A percentile compares a stretch with the other conserved stretches of the same genome.
Conservation (phyloP, 495 filamentous ascomycete species). For the Eremomyces bilateralis region DNA sequence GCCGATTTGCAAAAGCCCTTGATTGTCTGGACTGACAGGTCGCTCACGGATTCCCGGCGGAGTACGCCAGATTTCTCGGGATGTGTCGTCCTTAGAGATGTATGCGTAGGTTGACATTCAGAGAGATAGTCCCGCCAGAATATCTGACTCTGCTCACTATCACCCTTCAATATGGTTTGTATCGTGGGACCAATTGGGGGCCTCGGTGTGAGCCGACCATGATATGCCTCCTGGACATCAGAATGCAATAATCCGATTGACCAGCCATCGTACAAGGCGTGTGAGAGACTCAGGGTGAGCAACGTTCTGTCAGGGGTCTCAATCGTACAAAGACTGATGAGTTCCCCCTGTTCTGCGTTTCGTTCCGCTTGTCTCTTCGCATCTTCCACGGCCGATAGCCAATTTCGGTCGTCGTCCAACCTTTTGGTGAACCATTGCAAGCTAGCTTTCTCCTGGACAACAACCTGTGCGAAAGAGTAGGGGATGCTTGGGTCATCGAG, state of each 20-base stretch:
- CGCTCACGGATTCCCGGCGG: constrained; percentile 26
- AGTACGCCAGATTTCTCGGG: constrained; percentile 11
- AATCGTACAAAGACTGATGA: too few relatives aligned
- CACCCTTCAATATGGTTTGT: constrained; percentile 20
- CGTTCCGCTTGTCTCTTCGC: too few relatives aligned
- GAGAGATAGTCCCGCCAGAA: constrained; percentile 43
- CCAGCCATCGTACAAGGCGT: constrained; percentile 64
- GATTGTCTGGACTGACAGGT: constrained; percentile 15
- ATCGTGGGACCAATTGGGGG: constrained; percentile 27
- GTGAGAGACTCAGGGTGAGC: too few relatives aligned
- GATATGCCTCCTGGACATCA: constrained; percentile 39
- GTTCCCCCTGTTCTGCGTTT: too few relatives aligned
- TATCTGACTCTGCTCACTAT: constrained; percentile 18
- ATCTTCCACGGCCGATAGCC: too few relatives aligned
- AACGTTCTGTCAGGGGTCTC: too few relatives aligned
- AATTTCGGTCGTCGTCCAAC: too few relatives aligned
- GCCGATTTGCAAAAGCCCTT: constrained; percentile 31
- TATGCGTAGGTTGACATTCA: too few relatives aligned
- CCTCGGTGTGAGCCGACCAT: constrained; percentile 19
- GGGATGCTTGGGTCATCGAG: constrained; percentile 32
- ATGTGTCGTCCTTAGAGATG: constrained; percentile 3
- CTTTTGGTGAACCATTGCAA: too few relatives aligned
- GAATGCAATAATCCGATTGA: constrained; percentile 43
- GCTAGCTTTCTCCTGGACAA: too few relatives aligned
- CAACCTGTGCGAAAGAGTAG: constrained; percentile 40